Conservation (phyloP, 1,284 basidiomycete species). For the Leccinum subrobustum region DNA sequence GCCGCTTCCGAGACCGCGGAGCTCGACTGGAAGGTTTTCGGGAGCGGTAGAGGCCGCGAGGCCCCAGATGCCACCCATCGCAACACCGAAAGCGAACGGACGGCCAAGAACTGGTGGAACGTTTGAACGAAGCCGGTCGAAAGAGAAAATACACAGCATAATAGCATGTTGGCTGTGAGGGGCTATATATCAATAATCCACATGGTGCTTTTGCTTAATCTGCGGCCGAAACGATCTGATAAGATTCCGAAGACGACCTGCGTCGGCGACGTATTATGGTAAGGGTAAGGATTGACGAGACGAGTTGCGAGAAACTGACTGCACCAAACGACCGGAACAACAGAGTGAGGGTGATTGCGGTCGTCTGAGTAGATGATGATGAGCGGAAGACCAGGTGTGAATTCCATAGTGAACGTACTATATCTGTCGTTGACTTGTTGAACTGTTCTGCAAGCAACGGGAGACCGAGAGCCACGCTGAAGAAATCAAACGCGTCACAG, state of each 20-base stretch:
- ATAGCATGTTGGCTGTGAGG: constrained; percentile 71
- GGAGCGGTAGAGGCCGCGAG: constrained; percentile 75
- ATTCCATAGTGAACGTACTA: constrained; percentile 44
- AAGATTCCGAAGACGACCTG: constrained; percentile 75
- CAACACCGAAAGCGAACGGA: constrained; percentile 82
- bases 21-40: constrained; percentile 87
- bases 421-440: constrained; percentile 43
- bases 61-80: constrained; percentile 88
- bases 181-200: constrained; percentile 55
- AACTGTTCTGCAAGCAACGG: constrained; percentile 58
- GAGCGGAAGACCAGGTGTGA: neutral
- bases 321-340: constrained; percentile 89
- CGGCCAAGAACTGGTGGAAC: constrained; percentile 64
- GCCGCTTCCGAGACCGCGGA: constrained; percentile 87
- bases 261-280: neutral
- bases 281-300: neutral
- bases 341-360: constrained; percentile 89
- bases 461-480: constrained; percentile 77
- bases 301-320: constrained; percentile 37
- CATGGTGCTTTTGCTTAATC: constrained; percentile 31
- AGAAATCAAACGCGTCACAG: constrained; percentile 82
- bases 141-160: constrained; percentile 76
- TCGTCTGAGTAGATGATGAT: constrained; percentile 47
- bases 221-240: constrained; percentile 88
- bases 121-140: constrained; percentile 72